Base-by-base conservation (phyloP, 2,329 filamentous ascomycete genomes). In the Penicillium vulpinum region DNA sequence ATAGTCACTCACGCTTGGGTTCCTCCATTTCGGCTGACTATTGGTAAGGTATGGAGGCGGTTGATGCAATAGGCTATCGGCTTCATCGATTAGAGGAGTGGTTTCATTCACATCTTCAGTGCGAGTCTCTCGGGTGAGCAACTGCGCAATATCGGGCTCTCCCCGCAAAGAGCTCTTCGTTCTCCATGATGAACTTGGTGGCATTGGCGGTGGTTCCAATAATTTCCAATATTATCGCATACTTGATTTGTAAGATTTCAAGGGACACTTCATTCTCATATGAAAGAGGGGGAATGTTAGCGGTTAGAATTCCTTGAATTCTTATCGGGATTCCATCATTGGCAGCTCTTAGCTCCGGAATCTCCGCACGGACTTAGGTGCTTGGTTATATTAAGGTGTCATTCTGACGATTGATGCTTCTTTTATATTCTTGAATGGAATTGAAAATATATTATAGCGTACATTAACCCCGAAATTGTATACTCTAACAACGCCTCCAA, bases 11-110 rank as follows among this genome's bases (percentile, higher is more conserved):
- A 82, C 81, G 59, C 78, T 82, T 46, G 81, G 78, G 58, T 66
- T 75, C 64, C 79, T 81, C 77, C 79, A 82, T 77, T 75, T 79
- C 49, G 78, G 75, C 5, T 57, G 41, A 46, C 49, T 29, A 22
- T 62, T 54, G 9, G 26, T 33, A n/a, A 33, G 7, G 15, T 40
- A 6, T 13, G 4, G 18, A 13, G 46, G 22, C 15, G 22, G 45
- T 35, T 9, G 35, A 29, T 36, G 22, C 22, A 35, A 50, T 29
- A 18, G 4, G 26, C 18, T 24, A 24, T 51, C 46, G n/a, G 46
- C 5, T 28, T 29, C 45, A 22, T 16, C 31, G 9, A 55, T 36
- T 15, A 55, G 22, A 10, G 38, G 46, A 10, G 52, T 43, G 31
- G 41, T 55, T 8, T 55, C 52, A 16, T 40, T 51, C 13, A 36